Evolutionary conservation across 495 filamentous ascomycete genomes (phyloP).

Genomic region (Hamigera avellanea): DNA sequence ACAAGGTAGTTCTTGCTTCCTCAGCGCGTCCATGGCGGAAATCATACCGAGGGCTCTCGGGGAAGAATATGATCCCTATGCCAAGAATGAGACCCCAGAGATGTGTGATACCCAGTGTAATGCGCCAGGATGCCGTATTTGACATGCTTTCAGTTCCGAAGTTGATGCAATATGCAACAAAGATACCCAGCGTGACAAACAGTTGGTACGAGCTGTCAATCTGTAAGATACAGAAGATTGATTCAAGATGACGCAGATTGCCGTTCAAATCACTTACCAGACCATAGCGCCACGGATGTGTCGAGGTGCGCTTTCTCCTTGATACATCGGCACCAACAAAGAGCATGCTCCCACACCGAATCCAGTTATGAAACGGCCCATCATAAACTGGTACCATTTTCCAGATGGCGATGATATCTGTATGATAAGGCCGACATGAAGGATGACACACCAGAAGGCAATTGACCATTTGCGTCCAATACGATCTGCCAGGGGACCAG

Average conservation of each 20-base stretch:
- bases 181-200: conserved; percentile 80
- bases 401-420: conserved; percentile 45
- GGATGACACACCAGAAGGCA: conserved; percentile 44
- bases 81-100: conserved; percentile 63
- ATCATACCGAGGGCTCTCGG: conserved; percentile 58
- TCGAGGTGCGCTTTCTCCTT: conserved; percentile 56
- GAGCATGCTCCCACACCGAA: conserved; percentile 59
- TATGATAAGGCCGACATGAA: conserved; percentile 53
- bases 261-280: conserved; percentile 14
- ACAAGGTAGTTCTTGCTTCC: conserved; percentile 53
- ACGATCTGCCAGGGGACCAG: conserved; percentile 40
- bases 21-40: conserved; percentile 54
- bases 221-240: conserved; percentile 11
- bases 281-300: conserved; percentile 59
- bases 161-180: conserved; percentile 69
- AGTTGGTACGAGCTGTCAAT: conserved; percentile 62
- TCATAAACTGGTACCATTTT: conserved; percentile 42
- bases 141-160: conserved; percentile 50
- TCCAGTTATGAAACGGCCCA: conserved; percentile 50
- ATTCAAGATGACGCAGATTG: neutral
- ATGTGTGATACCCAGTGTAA: conserved; percentile 67
- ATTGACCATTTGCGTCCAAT: conserved; percentile 44
- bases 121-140: conserved; percentile 54
- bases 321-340: conserved; percentile 62
- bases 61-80: conserved; percentile 56